Evolutionary conservation across 2,329 filamentous ascomycete genomes (phyloP).

Genomic region (Phialophora verrucosa): DNA sequence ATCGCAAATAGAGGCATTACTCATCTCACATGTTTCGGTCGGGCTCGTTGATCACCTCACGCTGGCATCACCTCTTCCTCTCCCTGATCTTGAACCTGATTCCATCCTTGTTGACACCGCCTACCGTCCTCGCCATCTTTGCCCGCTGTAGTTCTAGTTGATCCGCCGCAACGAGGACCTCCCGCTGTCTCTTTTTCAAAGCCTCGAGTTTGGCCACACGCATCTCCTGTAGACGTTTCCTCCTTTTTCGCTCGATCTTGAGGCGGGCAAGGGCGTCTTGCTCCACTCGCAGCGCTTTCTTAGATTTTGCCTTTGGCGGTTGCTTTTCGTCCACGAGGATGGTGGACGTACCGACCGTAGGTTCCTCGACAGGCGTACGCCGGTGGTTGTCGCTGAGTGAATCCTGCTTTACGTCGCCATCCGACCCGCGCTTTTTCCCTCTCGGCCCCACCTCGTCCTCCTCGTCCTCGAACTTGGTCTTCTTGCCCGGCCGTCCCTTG

Average conservation of each 20-base stretch:
- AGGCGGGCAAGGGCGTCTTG: conserved; percentile 47
- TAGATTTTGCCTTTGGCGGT: conserved; percentile 46
- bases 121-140: conserved; percentile 65
- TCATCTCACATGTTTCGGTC: conserved; percentile 1
- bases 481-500: conserved; percentile 38
- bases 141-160: conserved; percentile 65
- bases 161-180: conserved; percentile 61
- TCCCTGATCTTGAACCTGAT: conserved; percentile 69
- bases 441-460: conserved; percentile 40
- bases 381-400: conserved; percentile 25
- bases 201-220: conserved; percentile 58
- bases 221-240: conserved; percentile 56
- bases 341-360: conserved; percentile 29
- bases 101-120: conserved; percentile 67
- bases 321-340: conserved; percentile 37
- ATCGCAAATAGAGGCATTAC: not conserved
- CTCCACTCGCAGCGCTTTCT: conserved; percentile 53
- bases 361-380: not conserved
- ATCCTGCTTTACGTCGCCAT: conserved; percentile 27
- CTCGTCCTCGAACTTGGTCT: conserved; percentile 48
- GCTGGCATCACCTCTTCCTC: conserved; percentile 54
- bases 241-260: conserved; percentile 52
- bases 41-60: not conserved
- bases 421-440: conserved; percentile 38
- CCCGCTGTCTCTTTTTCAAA: conserved; percentile 59